phyloP scores from a whole-genome alignment of 2,329 filamentous ascomycete species.

The Phyllosticta ampelicida region DNA sequence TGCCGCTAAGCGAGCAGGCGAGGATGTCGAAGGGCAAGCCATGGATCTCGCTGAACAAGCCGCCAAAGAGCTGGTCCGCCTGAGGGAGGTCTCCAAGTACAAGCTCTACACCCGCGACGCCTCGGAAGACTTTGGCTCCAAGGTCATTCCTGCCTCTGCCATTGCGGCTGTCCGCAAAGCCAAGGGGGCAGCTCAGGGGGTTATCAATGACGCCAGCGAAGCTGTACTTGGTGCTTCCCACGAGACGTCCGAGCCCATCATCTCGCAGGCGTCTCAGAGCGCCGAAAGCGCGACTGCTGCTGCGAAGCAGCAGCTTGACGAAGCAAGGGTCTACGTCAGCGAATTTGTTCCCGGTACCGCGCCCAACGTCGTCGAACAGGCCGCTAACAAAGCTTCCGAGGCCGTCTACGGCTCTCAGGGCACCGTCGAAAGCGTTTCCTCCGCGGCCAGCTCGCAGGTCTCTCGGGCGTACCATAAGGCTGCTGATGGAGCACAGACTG shows the following conservation, averaged over 20 bases:
- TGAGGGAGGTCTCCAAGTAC: constrained; percentile 78
- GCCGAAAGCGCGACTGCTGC: constrained; percentile 16
- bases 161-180: constrained; percentile 34
- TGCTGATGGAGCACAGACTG: constrained; percentile 13
- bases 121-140: constrained; percentile 67
- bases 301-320: constrained; percentile 15
- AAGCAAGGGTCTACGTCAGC: constrained; percentile 16
- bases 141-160: constrained; percentile 48
- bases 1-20: constrained; percentile 55
- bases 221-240: constrained; percentile 22
- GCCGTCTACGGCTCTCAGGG: constrained; percentile 12
- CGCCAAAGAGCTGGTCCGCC: constrained; percentile 64
- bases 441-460: constrained; percentile 18
- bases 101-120: constrained; percentile 68
- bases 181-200: constrained; percentile 22
- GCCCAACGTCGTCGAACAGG: constrained; percentile 19
- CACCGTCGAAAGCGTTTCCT: constrained; percentile 23
- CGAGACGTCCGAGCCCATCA: constrained; percentile 25
- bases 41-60: constrained; percentile 72
- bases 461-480: constrained; percentile 13
- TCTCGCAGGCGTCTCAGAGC: constrained; percentile 19
- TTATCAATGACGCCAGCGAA: constrained; percentile 15
- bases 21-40: constrained; percentile 62
- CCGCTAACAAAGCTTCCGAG: constrained; percentile 27
- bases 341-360: constrained; percentile 16